Base-by-base conservation (phyloP, 2,329 filamentous ascomycete species). In the Sclerotinia trifoliorum region DNA sequence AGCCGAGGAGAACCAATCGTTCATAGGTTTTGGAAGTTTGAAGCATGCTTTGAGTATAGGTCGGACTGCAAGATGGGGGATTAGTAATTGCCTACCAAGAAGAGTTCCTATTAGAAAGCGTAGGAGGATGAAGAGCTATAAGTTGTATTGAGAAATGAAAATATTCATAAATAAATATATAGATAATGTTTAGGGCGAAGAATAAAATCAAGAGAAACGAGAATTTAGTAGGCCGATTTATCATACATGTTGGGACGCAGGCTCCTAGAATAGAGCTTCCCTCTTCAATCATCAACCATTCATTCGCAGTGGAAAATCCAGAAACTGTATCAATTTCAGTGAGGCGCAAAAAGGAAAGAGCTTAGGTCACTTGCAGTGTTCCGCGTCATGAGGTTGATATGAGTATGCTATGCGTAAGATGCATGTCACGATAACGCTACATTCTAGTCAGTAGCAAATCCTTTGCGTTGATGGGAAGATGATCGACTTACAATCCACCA, bases 251-350 rank as follows among this genome's bases (percentile, higher is more conserved):
- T 10, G 61, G 66, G 6, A 68, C 60, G 10, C 61, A 68, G 10
- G 66, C 66, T 35, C 60, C 66, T 26, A 55, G 24, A 39, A 67
- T 67, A 11, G 65, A 57, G 17, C 57, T 48, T 6, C 66, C 66
- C 51, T 65, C 61, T n/a, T 68, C 51, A 24, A 68, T 65, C 51
- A 68, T 64, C 24, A 64, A 21, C 66, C 61, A 68, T 39, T 67
- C 39, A 17, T 55, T 55, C 1, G 65, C 57, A 17, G 39, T 51
- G 3, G 65, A 62, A 15, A 67, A 67, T 10, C 35, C 44, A 1
- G 49, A 32, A n/a, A 67, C 65, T 67, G n/a, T 10, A 19, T n/a
- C 24, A 4, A 48, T 7, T 6, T 67, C 35, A 67, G 57, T 19
- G 10, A 54, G 26, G 46, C 26, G 2, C 7, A 51, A n/a, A 48